Evolutionary conservation across 805 yeast genomes (phyloP).

Genomic region (Candida silvicultrix): DNA sequence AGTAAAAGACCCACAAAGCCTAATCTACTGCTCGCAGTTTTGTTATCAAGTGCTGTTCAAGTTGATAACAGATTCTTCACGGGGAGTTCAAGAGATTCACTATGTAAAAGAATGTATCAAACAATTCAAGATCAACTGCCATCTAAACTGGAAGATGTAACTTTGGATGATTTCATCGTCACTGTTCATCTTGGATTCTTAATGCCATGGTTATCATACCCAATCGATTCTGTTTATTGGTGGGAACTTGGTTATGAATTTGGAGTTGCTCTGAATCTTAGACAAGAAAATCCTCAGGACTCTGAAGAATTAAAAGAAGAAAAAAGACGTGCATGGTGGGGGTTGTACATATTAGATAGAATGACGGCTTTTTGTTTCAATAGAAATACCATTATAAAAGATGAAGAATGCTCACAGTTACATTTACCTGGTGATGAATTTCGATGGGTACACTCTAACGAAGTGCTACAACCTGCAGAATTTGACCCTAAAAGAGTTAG

Average conservation of each 20-base stretch:
- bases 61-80: conserved; percentile 17
- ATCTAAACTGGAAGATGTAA: conserved; percentile 1
- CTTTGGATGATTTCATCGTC: conserved; percentile 17
- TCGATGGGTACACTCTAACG: conserved; percentile 23
- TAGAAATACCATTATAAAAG: conserved; percentile 24
- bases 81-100: conserved; percentile 16
- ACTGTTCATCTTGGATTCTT: conserved; percentile 16
- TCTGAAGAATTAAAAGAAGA: conserved; percentile 30
- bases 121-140: conserved; percentile 14
- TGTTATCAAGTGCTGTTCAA: conserved; percentile 15
- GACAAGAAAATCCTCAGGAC: conserved; percentile 2
- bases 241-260: conserved; percentile 16
- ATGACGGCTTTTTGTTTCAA: conserved; percentile 32
- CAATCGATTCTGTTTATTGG: conserved; percentile 20
- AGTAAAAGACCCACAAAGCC: conserved; percentile 13
- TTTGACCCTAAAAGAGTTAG: conserved; percentile 21
- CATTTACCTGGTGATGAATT: conserved; percentile 29
- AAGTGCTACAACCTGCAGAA: conserved; percentile 22
- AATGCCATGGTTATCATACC: conserved; percentile 21
- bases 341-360: conserved; percentile 32
- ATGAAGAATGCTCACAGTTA: conserved; percentile 24
- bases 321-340: conserved; percentile 35
- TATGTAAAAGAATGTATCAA: conserved; percentile 11
- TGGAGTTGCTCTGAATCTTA: conserved; percentile 3
- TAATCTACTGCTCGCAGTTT: conserved; percentile 11